These are phyloP conservation scores for Rhynchospora pubera DNA, from an alignment of 176 grass and related monocot species.

Conservation along the genomic window DNA sequence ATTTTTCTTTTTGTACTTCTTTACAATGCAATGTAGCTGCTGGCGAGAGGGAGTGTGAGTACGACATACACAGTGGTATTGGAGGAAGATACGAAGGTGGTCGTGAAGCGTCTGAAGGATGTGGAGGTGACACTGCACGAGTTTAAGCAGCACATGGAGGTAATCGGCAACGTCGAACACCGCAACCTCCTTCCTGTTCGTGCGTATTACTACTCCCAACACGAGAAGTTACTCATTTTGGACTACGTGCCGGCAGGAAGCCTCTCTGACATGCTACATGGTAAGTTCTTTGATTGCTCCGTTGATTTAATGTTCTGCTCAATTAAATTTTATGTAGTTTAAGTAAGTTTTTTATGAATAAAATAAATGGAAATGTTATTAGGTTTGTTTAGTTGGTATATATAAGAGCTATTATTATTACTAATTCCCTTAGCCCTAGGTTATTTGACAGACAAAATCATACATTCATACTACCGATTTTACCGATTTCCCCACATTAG, in stretches of 20 bases:
- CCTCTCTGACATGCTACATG: slow-evolving; percentile 81
- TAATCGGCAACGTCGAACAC: slow-evolving; percentile 44
- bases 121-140: slow-evolving; percentile 41
- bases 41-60: slow-evolving; percentile 81
- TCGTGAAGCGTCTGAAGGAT: slow-evolving; percentile 86
- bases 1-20: background rate
- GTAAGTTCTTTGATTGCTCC: slow-evolving; percentile 27
- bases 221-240: slow-evolving; percentile 79
- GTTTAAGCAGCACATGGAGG: slow-evolving; percentile 48
- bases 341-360: background rate
- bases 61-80: slow-evolving; percentile 73
- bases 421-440: background rate
- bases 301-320: background rate
- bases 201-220: slow-evolving; percentile 77
- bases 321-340: background rate
- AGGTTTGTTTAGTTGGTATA: background rate
- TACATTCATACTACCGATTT: too few relatives aligned
- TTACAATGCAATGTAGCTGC: slow-evolving; percentile 24
- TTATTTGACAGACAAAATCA: background rate
- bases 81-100: slow-evolving; percentile 73
- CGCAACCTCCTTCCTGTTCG: slow-evolving; percentile 45
- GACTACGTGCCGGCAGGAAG: slow-evolving; percentile 73
- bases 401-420: background rate
- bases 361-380: background rate
- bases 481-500: background rate